Evolutionary conservation across 331 rosid genomes (phyloP).

Genomic region (Dryas integrifolia): DNA sequence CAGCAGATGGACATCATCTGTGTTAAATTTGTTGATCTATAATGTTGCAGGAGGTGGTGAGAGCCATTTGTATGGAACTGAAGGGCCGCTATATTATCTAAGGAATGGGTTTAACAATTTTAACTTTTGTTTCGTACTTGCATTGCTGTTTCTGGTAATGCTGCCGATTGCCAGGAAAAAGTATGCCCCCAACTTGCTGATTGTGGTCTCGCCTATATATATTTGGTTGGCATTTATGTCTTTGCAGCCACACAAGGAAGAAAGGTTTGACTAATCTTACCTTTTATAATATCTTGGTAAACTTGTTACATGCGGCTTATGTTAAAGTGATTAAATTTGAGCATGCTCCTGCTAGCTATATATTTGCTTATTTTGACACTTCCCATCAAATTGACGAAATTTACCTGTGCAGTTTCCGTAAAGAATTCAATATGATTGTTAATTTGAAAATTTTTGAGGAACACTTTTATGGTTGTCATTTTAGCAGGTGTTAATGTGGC

Average conservation of each 20-base stretch:
- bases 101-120: constrained; percentile 95
- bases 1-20: constrained; percentile 91
- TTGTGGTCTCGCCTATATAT: constrained; percentile 81
- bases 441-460: too few relatives aligned
- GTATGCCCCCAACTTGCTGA: constrained; percentile 71
- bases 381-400: not conserved
- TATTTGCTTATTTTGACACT: not conserved
- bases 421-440: too few relatives aligned
- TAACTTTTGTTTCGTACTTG: constrained; percentile 77
- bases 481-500: too few relatives aligned
- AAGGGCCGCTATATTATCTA: constrained; percentile 77
- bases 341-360: not conserved
- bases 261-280: constrained; percentile 53
- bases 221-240: constrained; percentile 95
- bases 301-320: not conserved
- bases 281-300: not conserved
- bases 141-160: constrained; percentile 71
- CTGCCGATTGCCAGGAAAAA: constrained; percentile 72
- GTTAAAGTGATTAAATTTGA: not conserved
- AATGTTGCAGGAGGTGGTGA: constrained; percentile 95
- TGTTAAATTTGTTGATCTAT: constrained; percentile 74
- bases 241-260: constrained; percentile 96
- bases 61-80: constrained; percentile 92
- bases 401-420: not conserved
- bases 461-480: too few relatives aligned